Conservation (phyloP, 352 stramenopile genomes). For the Phytophthora foliorum region DNA sequence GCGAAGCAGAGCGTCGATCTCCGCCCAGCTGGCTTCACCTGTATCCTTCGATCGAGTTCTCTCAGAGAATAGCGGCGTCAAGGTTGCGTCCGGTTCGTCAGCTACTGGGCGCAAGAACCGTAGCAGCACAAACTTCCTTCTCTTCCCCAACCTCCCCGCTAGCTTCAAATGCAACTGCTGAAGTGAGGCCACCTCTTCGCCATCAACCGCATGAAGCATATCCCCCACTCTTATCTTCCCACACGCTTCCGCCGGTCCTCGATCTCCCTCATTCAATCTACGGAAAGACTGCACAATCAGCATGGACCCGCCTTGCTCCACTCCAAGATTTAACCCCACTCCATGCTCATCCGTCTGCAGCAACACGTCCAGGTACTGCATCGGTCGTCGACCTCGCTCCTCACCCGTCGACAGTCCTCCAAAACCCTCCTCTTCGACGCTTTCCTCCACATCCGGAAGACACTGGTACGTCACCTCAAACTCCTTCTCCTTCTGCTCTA, state of each 20-base stretch:
- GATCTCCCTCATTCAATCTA: conserved; percentile 40
- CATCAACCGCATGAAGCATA: conserved; percentile 54
- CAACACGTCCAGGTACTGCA: conserved; percentile 57
- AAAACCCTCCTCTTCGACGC: not conserved
- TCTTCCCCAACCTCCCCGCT: conserved; percentile 7
- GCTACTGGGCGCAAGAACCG: conserved; percentile 41
- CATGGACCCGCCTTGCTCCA: not conserved
- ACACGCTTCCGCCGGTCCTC: conserved; percentile 60
- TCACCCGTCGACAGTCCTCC: not conserved
- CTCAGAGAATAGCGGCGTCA: not conserved
- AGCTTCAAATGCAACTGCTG: conserved; percentile 41
- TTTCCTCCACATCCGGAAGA: conserved; percentile 25
- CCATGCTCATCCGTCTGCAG: conserved; percentile 56
- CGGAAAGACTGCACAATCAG: conserved; percentile 62
- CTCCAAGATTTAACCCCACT: conserved; percentile 48
- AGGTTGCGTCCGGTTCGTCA: not conserved
- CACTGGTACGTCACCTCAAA: conserved; percentile 31
- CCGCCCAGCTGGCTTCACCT: conserved; percentile 1
- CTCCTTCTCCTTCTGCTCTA: not conserved
- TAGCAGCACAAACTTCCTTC: conserved; percentile 50
- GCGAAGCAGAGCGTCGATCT: conserved; percentile 18
- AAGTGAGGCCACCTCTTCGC: conserved; percentile 41
- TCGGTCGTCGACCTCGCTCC: not conserved
- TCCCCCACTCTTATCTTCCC: conserved; percentile 56
- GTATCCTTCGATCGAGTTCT: not conserved